Evolutionary conservation across 176 grass and related monocot genomes (phyloP), one percentile per base, ranked within the genome.

Genomic region (Cenchrus purpureus): DNA sequence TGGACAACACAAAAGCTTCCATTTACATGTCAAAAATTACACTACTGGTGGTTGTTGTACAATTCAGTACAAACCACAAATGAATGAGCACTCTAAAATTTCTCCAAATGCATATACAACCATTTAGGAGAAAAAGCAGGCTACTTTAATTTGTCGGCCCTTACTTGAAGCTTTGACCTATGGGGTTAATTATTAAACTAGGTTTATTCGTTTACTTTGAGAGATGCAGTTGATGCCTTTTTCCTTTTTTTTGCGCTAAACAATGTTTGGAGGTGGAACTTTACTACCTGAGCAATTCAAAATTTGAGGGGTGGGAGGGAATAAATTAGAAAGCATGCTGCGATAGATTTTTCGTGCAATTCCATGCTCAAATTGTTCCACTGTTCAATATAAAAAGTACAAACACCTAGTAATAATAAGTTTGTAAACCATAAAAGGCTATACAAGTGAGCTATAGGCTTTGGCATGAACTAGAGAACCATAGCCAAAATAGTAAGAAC

Each of bases 81-180:
- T 3, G 37, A 40, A 40, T 40, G 37, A 40, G 37, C 37, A 4
- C 37, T 40, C 37, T 40, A 40, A 40, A 40, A 40, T 40, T 40
- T 40, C 37, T 40, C 37, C 37, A 40, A 71, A 25, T 7, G 17
- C 13, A 4, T 22, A 10, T 16, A 11, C 56, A 20, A 10, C 43
- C 56, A 51, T 51, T 73, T 73, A 50, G 3, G 56, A 73, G 54
- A 50, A 51, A 51, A 69, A 69, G 50, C 34, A 44, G 34, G n/a
- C 15, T 49, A 29, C 44, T 63, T 83, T 48, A 28, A 16, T 62
- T 83, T 64, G 17, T 37, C 29, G 45, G 44, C 28, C 55, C 19
- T 40, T 51, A 65, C 57, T 79, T 65, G 74, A 88, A 88, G 25
- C 48, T 72, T 88, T 88, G 80, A 84, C 66, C 37, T 83, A 32